Evolutionary conservation across 2,329 filamentous ascomycete genomes (phyloP), one percentile per base, ranked within the genome.

Genomic region (Colletotrichum sp.): DNA sequence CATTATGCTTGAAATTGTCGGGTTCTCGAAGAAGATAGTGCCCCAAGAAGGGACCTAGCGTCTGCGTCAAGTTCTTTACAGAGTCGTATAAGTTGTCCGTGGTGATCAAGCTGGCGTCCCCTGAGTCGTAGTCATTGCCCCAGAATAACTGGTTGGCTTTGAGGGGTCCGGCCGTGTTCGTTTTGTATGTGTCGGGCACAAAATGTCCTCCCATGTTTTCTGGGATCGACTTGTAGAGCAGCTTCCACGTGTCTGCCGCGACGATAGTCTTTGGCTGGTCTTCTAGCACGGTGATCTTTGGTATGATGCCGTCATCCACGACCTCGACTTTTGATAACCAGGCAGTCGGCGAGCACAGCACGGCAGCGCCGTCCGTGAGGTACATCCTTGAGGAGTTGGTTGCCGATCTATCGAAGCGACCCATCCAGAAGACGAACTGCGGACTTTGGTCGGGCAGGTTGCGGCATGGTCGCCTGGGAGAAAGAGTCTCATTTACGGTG

Each of bases 301-400:
- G 67, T 18, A 48, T 70, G 21, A 66, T 6, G 3, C 71, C 71
- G 24, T 74, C 71, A 18, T 74, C 67, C 5, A 43, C 24, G 24
- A 71, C 71, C 15, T 26, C 30, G 3, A 74, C 67, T 48, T 74
- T 74, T 4, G 71, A 66, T 15, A 74, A 5, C 71, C 71, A 71
- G 3, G 67, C 34, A 8, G 34, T 62, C 15, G 71, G 52, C 16
- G 68, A 36, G 52, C 71, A 74, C 18, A 74, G 52, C 2, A 74
- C 71, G 3, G 60, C 71, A 7, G 30, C 71, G 13, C 58, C 67
- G 13, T 56, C 21, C 4, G 26, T 28, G 16, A 71, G 62, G 21
- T 56, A 52, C 36, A 65, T 13, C 10, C 24, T 10, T 16, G 67
- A 52, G 12, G 67, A 58, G 36, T 66, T 71, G 7, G n/a, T 28